phyloP scores from a whole-genome alignment of 768 basidiomycete genomes.

The Lentinus tigrinus region DNA sequence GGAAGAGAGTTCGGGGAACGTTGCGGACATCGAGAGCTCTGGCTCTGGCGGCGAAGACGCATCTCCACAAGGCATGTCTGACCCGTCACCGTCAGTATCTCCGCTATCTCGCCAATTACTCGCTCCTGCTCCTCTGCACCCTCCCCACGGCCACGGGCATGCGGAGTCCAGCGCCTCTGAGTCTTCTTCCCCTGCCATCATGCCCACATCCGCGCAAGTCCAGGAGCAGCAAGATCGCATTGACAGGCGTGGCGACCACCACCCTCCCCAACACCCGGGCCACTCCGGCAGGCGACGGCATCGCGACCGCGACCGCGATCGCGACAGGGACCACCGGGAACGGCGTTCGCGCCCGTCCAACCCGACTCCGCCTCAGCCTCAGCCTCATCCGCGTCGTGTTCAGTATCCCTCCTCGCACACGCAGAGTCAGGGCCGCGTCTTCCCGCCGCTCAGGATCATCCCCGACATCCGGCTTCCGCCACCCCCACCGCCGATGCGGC shows the following conservation, averaged over 20 bases:
- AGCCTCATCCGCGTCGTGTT: too few species aligned
- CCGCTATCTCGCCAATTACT: not conserved
- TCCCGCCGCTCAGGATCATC: not conserved
- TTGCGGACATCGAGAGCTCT: conserved; percentile 8
- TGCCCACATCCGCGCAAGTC: not conserved
- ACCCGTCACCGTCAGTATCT: not conserved
- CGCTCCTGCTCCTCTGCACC: not conserved
- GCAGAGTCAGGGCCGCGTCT: not conserved
- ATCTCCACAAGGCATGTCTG: not conserved
- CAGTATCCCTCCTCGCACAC: too few species aligned
- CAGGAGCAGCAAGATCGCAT: conserved; percentile 5
- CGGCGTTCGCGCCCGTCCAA: not conserved
- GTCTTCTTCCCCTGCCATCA: not conserved
- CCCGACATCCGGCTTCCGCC: not conserved
- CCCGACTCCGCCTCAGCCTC: not conserved
- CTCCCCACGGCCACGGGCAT: not conserved
- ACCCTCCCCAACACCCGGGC: not conserved
- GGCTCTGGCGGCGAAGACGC: not conserved
- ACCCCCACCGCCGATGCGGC: conserved; percentile 1
- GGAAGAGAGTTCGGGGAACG: conserved; percentile 8
- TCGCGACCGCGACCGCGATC: conserved; percentile 10
- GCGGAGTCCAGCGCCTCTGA: not conserved
- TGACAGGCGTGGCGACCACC: not conserved
- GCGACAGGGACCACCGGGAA: too few species aligned
- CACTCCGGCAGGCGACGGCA: not conserved